Conservation (phyloP, 352 stramenopile genomes). For the Phytophthora pluvialis region DNA sequence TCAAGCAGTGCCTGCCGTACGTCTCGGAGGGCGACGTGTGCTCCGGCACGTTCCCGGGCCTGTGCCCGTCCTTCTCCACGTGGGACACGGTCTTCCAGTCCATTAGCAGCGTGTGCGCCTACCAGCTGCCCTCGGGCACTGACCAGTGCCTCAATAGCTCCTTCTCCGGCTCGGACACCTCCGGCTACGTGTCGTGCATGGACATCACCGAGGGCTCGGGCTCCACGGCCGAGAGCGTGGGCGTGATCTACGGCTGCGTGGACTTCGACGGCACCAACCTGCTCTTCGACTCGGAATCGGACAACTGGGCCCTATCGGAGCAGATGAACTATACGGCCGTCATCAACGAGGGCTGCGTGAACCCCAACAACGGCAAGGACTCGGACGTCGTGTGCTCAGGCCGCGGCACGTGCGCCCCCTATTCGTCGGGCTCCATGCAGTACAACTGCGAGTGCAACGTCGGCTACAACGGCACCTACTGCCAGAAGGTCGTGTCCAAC, state of each 20-base stretch:
- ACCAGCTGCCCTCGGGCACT: slow-evolving; percentile 54
- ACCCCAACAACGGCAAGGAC: slow-evolving; percentile 58
- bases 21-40: slow-evolving; percentile 55
- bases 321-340: slow-evolving; percentile 69
- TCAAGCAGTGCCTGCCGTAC: slow-evolving; percentile 83
- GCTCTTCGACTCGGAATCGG: slow-evolving; percentile 56
- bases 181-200: slow-evolving; percentile 43
- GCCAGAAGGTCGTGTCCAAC: slow-evolving; percentile 78
- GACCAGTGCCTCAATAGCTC: slow-evolving; percentile 52
- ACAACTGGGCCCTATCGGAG: slow-evolving; percentile 56
- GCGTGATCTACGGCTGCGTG: slow-evolving; percentile 82
- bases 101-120: slow-evolving; percentile 77
- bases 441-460: slow-evolving; percentile 79
- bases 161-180: slow-evolving; percentile 31
- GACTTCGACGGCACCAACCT: slow-evolving; percentile 72
- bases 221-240: slow-evolving; percentile 36
- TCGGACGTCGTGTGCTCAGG: slow-evolving; percentile 80
- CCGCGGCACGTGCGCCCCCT: slow-evolving; percentile 68
- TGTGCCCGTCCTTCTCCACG: slow-evolving; percentile 80
- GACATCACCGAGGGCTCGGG: slow-evolving; percentile 49
- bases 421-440: slow-evolving; percentile 46
- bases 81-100: slow-evolving; percentile 66
- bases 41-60: slow-evolving; percentile 55
- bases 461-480: slow-evolving; percentile 81
- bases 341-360: slow-evolving; percentile 64